These are phyloP conservation scores for Suillus weaverae DNA, from an alignment of 768 basidiomycete genomes.

Conservation along the genomic window DNA sequence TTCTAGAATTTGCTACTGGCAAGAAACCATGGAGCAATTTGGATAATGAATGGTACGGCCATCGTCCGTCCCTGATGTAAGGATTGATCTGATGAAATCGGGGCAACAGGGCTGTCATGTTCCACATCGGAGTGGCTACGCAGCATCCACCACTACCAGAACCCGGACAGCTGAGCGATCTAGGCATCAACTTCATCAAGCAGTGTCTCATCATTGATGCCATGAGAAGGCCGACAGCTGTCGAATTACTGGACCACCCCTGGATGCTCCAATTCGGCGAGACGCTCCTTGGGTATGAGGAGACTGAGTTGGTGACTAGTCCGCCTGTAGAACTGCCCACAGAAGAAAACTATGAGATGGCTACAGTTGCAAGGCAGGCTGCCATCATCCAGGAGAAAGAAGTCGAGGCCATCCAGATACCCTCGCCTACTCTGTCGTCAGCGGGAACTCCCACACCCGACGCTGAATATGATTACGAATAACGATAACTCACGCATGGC, in stretches of 20 bases:
- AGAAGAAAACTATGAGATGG: slow-evolving; percentile 50
- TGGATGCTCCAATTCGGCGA: slow-evolving; percentile 89
- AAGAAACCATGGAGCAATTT: slow-evolving; percentile 98
- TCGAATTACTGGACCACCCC: slow-evolving; percentile 80
- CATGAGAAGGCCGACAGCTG: slow-evolving; percentile 76
- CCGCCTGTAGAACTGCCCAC: slow-evolving; percentile 46
- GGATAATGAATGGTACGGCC: slow-evolving; percentile 93
- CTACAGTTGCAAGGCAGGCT: slow-evolving; percentile 55
- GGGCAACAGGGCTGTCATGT: slow-evolving; percentile 93
- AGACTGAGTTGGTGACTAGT: slow-evolving; percentile 54
- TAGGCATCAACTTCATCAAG: slow-evolving; percentile 93
- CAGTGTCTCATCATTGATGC: slow-evolving; percentile 89
- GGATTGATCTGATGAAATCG: neutral
- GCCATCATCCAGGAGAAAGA: slow-evolving; percentile 60
- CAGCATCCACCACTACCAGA: slow-evolving; percentile 96
- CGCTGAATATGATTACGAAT: slow-evolving; percentile 22
- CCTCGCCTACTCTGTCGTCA: slow-evolving; percentile 52
- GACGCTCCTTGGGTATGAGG: slow-evolving; percentile 66
- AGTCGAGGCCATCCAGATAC: slow-evolving; percentile 51
- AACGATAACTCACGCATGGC: slow-evolving; percentile 10
- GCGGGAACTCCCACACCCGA: slow-evolving; percentile 33
- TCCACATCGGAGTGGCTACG: slow-evolving; percentile 95
- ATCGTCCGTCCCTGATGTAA: neutral
- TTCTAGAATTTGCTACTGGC: slow-evolving; percentile 94
- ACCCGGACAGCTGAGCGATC: slow-evolving; percentile 79